Conservation (phyloP, 306 rosid genomes). For the Elaeagnus macrophylla region DNA sequence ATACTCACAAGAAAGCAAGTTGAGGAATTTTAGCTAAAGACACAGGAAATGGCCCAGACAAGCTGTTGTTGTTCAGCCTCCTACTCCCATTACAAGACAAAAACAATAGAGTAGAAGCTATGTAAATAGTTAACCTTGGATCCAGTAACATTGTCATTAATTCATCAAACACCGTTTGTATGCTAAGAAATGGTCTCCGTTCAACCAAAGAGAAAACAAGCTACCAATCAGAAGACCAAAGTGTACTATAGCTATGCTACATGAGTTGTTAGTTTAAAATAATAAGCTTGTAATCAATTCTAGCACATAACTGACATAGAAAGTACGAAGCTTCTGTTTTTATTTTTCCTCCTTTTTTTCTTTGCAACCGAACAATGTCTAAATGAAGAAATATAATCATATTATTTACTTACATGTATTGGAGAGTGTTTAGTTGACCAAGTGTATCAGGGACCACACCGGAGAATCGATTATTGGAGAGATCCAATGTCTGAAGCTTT, state of each 20-base stretch:
- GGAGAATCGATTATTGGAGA: conserved; percentile 68
- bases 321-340: conserved; percentile 11
- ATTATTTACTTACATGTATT: conserved; percentile 62
- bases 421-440: conserved; percentile 52
- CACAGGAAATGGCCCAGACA: conserved; percentile 77
- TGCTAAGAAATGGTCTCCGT: background rate
- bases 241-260: no score
- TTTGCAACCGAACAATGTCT: conserved; percentile 15
- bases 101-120: conserved; percentile 10
- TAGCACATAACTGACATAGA: background rate
- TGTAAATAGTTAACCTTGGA: conserved; percentile 2
- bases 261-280: no score
- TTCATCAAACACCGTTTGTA: background rate
- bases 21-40: conserved; percentile 62
- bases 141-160: conserved; percentile 3
- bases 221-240: background rate
- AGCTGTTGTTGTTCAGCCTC: conserved; percentile 93
- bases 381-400: background rate
- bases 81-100: conserved; percentile 44
- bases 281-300: background rate
- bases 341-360: no score
- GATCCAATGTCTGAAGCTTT: conserved; percentile 76
- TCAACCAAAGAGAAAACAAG: background rate
- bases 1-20: conserved; percentile 98
- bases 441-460: conserved; percentile 56